Evolutionary conservation across 129 eudicot species (phyloP), one percentile per base, ranked within the genome.

Genomic region (Ambrosia artemisiifolia): DNA sequence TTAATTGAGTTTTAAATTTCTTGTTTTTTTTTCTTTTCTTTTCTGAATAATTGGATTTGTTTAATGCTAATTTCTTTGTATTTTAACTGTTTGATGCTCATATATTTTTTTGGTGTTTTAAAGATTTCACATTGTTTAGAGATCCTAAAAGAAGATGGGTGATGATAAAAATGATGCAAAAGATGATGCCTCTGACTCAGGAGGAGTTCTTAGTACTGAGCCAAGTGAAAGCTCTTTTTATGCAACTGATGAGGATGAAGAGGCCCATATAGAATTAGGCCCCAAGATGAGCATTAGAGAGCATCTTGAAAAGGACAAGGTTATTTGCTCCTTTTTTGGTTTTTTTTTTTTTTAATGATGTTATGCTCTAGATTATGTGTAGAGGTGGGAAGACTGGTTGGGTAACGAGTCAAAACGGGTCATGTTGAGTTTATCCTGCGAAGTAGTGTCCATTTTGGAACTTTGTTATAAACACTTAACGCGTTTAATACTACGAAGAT

Each of bases 291-390:
- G 87, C 51, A 81, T 88, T 61, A 88, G 69, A 69, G 80, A 88
- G 36, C 91, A 85, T 51, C 88, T 86, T 38, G 95, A 88, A 74
- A 85, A 83, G 75, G 96, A 89, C 46, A 89, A 89, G 96, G 96
- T 89, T 73, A 18, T 19, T 64, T 24, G 19, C 9, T 34, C 32
- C 20, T 46, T 79, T 13, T 56, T 11, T 10, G 10, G 16, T 16
- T 16, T 16, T 16, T 36, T 63, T n/a, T n/a, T n/a, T n/a, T n/a
- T n/a, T n/a, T n/a, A n/a, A 35, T 63, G 35, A 9, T 48, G 2
- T 33, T 65, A 44, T 46, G 6, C 40, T 54, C 14, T 64, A 47
- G 35, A 70, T 75, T 32, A 43, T 56, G 24, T 70, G 47, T 42
- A 38, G 2, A 55, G 6, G 14, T 19, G 14, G 33, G 4, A 18